Evolutionary conservation across 371 early-diverging fungal species (phyloP).

Genomic region (Syncephalastrum sp.): DNA sequence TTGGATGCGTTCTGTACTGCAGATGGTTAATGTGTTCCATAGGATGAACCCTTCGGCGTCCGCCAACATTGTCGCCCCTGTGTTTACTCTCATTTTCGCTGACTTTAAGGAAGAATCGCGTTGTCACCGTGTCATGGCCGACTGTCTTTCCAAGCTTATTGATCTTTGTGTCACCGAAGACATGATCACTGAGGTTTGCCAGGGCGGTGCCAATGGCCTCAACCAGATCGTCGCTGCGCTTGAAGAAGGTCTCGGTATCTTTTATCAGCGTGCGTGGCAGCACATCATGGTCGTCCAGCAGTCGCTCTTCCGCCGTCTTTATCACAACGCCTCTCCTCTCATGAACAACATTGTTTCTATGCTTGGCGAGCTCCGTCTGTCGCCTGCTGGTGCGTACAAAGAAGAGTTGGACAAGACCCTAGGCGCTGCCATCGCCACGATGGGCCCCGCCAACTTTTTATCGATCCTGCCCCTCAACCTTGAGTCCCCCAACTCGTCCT

Average conservation of each 20-base stretch:
- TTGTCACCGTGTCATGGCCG: constrained; percentile 54
- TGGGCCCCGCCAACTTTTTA: constrained; percentile 82
- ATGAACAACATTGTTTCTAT: constrained; percentile 63
- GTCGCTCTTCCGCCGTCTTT: constrained; percentile 74
- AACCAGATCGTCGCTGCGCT: constrained; percentile 51
- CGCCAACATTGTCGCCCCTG: constrained; percentile 58
- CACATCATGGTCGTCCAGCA: constrained; percentile 75
- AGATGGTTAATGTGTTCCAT: background rate
- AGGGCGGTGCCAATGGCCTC: constrained; percentile 39
- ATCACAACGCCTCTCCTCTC: constrained; percentile 59
- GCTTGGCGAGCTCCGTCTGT: constrained; percentile 80
- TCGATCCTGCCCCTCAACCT: constrained; percentile 87
- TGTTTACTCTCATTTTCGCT: constrained; percentile 73
- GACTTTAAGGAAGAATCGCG: constrained; percentile 69
- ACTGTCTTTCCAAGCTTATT: constrained; percentile 67
- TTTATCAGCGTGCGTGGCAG: constrained; percentile 82
- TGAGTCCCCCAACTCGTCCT: constrained; percentile 49
- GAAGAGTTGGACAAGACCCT: constrained; percentile 82
- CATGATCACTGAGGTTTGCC: constrained; percentile 57
- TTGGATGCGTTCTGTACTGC: no score
- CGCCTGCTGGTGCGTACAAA: constrained; percentile 81
- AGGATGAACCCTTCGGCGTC: constrained; percentile 47
- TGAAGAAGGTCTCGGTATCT: constrained; percentile 68
- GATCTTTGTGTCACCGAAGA: constrained; percentile 69
- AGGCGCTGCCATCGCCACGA: constrained; percentile 74